These are phyloP conservation scores for Ascodesmis nigricans DNA, from an alignment of 495 filamentous ascomycete genomes.

Conservation along the genomic window DNA sequence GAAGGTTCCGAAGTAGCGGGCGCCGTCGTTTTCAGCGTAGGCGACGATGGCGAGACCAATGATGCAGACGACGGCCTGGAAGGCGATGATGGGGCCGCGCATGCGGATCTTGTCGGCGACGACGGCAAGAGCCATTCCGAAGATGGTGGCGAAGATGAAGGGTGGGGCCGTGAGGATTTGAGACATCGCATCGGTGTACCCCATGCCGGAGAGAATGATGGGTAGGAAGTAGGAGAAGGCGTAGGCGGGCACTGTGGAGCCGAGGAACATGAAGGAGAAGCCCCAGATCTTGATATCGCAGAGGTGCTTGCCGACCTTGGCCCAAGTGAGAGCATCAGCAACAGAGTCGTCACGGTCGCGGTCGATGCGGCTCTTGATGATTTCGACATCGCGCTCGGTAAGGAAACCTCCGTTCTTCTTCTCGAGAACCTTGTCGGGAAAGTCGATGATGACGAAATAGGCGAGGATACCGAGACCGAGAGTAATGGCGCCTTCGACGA, in stretches of 20 bases:
- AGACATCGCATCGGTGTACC: constrained; percentile 24
- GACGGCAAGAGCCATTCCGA: constrained; percentile 27
- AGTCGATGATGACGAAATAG: constrained; percentile 33
- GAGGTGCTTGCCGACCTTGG: constrained; percentile 18
- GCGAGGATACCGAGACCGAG: constrained; percentile 22
- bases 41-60: constrained; percentile 33
- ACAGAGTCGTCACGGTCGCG: constrained; percentile 31
- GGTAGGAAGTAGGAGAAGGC: constrained; percentile 32
- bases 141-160: constrained; percentile 23
- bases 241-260: constrained; percentile 27
- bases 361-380: constrained; percentile 33
- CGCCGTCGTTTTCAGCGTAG: constrained; percentile 27
- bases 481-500: constrained; percentile 31
- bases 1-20: constrained; percentile 37
- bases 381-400: constrained; percentile 26
- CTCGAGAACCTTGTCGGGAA: constrained; percentile 30
- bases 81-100: constrained; percentile 32
- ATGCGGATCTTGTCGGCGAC: constrained; percentile 32
- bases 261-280: constrained; percentile 29
- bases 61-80: constrained; percentile 29
- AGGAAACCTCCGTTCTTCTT: constrained; percentile 28
- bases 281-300: constrained; percentile 26
- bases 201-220: constrained; percentile 31
- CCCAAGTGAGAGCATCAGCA: constrained; percentile 23
- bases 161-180: constrained; percentile 29